Conservation (phyloP, 2,329 filamentous ascomycete species). For the Fusarium odoratissimum region DNA sequence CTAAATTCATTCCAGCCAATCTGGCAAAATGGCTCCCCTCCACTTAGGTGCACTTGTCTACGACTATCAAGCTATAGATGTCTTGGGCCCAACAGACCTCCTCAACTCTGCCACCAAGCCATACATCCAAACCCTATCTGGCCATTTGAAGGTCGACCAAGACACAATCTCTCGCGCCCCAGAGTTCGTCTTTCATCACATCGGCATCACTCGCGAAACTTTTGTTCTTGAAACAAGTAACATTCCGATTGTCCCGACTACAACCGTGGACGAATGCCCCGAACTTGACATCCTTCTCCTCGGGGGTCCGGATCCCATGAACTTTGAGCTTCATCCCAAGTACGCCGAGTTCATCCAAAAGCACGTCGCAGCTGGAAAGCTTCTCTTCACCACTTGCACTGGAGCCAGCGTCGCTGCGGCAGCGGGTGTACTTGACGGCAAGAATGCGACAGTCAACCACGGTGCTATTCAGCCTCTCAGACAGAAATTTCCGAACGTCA, state of each 20-base stretch:
- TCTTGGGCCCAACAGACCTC: slow-evolving; percentile 48
- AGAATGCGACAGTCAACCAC: slow-evolving; percentile 57
- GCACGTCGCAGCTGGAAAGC: slow-evolving; percentile 52
- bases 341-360: slow-evolving; percentile 48
- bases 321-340: slow-evolving; percentile 46
- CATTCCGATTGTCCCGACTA: slow-evolving; percentile 44
- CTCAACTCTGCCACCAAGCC: slow-evolving; percentile 43
- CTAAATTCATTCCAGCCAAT: background rate
- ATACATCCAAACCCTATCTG: slow-evolving; percentile 17
- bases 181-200: slow-evolving; percentile 50
- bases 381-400: slow-evolving; percentile 53
- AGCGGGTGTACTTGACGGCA: slow-evolving; percentile 56
- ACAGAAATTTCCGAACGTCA: slow-evolving; percentile 52
- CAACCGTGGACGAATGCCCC: slow-evolving; percentile 50
- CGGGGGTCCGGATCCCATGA: slow-evolving; percentile 46
- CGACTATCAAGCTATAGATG: slow-evolving; percentile 51
- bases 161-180: slow-evolving; percentile 41
- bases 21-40: slow-evolving; percentile 17
- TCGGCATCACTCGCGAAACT: slow-evolving; percentile 48
- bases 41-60: slow-evolving; percentile 40
- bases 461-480: slow-evolving; percentile 45
- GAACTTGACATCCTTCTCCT: slow-evolving; percentile 53
- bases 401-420: slow-evolving; percentile 48
- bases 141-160: slow-evolving; percentile 31
- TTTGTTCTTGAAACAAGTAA: slow-evolving; percentile 26